A percentile compares a stretch with the other conserved stretches of the same genome.
These are phyloP conservation scores for Blumeria hordei DNA, from an alignment of 2,329 filamentous ascomycete genomes.

Conservation along the genomic window DNA sequence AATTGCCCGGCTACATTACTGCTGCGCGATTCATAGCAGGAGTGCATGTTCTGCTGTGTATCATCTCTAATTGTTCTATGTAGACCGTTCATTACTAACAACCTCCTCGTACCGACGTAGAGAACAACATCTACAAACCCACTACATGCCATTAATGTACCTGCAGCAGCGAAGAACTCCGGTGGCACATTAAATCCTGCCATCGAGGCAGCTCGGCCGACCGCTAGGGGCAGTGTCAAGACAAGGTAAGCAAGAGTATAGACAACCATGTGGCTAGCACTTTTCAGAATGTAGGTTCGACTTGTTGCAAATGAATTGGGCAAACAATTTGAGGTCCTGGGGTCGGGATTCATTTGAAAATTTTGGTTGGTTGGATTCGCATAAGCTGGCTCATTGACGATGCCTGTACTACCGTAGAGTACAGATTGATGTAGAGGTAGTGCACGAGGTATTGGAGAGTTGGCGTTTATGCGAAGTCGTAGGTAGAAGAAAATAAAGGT, in stretches of 20 bases:
- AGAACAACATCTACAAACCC: constrained; percentile 9
- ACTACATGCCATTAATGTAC: constrained; percentile 8
- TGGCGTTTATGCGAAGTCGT: constrained; percentile 5
- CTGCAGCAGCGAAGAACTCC: constrained; percentile 7
- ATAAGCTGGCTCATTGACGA: not conserved
- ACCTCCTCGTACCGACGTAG: constrained; percentile 10
- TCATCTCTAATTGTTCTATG: not conserved
- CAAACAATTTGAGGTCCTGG: not conserved
- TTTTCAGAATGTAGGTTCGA: constrained; percentile 11
- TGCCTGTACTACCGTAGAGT: not conserved
- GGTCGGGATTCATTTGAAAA: not conserved
- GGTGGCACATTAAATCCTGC: constrained; percentile 11
- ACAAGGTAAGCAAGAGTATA: constrained; percentile 26
- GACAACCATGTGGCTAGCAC: constrained; percentile 25
- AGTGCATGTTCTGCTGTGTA: not conserved
- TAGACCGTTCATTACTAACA: not conserved
- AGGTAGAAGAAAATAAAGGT: constrained; percentile 15
- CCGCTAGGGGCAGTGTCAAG: constrained; percentile 25
- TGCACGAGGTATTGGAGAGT: not conserved
- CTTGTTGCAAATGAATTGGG: constrained; percentile 6
- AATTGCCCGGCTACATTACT: too few species aligned
- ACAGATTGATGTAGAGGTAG: too few species aligned
- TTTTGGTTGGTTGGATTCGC: not conserved
- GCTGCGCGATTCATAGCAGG: too few species aligned
- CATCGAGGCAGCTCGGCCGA: constrained; percentile 24